A percentile compares a stretch with the other conserved stretches of the same genome.
These are phyloP conservation scores for Earliella scabrosa DNA, from an alignment of 1,284 basidiomycete genomes.

Conservation along the genomic window DNA sequence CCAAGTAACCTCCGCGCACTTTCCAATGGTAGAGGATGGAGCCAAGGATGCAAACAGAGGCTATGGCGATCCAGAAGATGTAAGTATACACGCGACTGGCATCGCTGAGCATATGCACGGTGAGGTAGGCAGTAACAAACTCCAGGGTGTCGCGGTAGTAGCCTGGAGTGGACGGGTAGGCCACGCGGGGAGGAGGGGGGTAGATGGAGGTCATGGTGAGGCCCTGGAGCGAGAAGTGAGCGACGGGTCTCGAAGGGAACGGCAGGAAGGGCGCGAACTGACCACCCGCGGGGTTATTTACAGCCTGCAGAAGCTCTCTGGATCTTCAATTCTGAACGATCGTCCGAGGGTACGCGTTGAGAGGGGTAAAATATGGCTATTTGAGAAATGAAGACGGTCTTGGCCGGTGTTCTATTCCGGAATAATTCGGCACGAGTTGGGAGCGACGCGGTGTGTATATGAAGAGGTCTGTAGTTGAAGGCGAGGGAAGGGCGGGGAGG, in stretches of 20 bases:
- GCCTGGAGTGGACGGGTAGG: constrained; percentile 53
- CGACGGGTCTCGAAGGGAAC: neutral
- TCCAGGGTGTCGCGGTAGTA: constrained; percentile 47
- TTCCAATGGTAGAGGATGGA: constrained; percentile 47
- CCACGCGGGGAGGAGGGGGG: constrained; percentile 26
- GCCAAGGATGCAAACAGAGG: constrained; percentile 43
- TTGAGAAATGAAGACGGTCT: neutral
- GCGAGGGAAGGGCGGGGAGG: neutral
- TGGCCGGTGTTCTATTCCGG: neutral
- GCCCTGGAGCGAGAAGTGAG: constrained; percentile 7
- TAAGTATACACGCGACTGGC: constrained; percentile 60
- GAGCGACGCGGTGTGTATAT: neutral
- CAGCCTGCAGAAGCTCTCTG: neutral
- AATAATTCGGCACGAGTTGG: neutral
- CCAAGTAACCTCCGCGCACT: constrained; percentile 44
- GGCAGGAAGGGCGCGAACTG: neutral
- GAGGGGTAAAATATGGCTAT: too few species aligned
- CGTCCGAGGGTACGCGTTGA: neutral
- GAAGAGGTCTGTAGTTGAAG: neutral
- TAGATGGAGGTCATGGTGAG: constrained; percentile 16
- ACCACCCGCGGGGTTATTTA: neutral
- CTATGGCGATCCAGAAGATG: constrained; percentile 56
- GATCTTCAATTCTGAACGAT: too few species aligned
- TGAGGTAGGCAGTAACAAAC: constrained; percentile 61
- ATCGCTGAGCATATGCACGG: constrained; percentile 54